Conservation (phyloP, 139 green algal genomes). For the Chlamydomonas eustigma region DNA sequence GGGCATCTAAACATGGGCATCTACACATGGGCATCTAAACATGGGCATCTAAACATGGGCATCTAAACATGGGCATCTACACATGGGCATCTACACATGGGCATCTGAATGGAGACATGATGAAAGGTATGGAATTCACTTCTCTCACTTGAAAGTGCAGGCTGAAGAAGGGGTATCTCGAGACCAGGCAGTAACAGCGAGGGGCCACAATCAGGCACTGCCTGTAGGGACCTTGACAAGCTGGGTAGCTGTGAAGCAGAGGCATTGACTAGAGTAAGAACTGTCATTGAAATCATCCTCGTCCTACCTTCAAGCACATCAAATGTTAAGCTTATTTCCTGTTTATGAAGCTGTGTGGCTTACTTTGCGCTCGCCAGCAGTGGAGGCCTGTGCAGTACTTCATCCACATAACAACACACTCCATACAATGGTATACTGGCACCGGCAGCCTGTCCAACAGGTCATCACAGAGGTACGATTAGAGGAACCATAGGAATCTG, state of each 20-base stretch:
- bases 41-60: too few species aligned
- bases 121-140: not conserved
- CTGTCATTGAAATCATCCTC: too few species aligned
- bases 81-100: constrained; percentile 1
- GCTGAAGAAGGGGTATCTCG: constrained; percentile 81
- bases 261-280: too few species aligned
- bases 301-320: too few species aligned
- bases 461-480: too few species aligned
- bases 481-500: too few species aligned
- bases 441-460: constrained; percentile 50
- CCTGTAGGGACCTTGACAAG: constrained; percentile 44
- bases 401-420: constrained; percentile 68
- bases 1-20: not conserved
- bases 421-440: constrained; percentile 77
- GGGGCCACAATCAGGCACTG: constrained; percentile 71
- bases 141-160: constrained; percentile 77
- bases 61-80: too few species aligned
- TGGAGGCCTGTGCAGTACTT: constrained; percentile 20
- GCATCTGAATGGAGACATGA: not conserved
- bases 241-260: constrained; percentile 24
- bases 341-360: not conserved
- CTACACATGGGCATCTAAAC: too few species aligned
- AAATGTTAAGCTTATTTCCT: not conserved
- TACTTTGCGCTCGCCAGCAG: constrained; percentile 8
- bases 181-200: constrained; percentile 87